Evolutionary conservation across 208 protist species (phyloP).

Genomic region (Crithidia bombi): DNA sequence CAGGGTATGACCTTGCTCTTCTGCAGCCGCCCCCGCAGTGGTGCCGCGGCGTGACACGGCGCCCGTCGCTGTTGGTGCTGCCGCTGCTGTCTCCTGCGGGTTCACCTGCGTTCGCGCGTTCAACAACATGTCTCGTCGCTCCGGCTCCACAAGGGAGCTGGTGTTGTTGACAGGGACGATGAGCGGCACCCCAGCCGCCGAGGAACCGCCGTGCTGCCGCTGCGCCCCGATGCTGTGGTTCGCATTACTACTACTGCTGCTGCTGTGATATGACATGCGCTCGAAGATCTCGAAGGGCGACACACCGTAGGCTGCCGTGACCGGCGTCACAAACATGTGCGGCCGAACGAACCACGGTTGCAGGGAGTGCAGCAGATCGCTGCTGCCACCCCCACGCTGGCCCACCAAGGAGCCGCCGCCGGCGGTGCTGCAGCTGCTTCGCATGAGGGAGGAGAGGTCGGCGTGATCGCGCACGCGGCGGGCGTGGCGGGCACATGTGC

Average conservation of each 20-base stretch:
- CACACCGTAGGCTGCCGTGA: slow-evolving; percentile 32
- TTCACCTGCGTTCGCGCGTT: slow-evolving; percentile 20
- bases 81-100: background rate
- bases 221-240: background rate
- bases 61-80: background rate
- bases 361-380: slow-evolving; percentile 30
- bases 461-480: slow-evolving; percentile 20
- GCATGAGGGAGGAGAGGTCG: slow-evolving; percentile 24
- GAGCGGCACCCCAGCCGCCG: background rate
- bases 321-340: slow-evolving; percentile 57
- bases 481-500: slow-evolving; percentile 30
- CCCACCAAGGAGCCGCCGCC: background rate
- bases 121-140: slow-evolving; percentile 22
- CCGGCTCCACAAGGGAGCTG: slow-evolving; percentile 30
- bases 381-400: slow-evolving; percentile 4
- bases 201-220: background rate
- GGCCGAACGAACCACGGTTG: slow-evolving; percentile 78
- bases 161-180: slow-evolving; percentile 22
- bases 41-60: background rate
- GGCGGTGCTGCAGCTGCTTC: slow-evolving; percentile 23
- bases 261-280: slow-evolving; percentile 32
- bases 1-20: slow-evolving; percentile 29
- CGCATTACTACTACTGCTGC: background rate
- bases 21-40: background rate
- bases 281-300: slow-evolving; percentile 60